phyloP scores from a whole-genome alignment of 805 yeast genomes.

The Diddensiella transvaalensis region DNA sequence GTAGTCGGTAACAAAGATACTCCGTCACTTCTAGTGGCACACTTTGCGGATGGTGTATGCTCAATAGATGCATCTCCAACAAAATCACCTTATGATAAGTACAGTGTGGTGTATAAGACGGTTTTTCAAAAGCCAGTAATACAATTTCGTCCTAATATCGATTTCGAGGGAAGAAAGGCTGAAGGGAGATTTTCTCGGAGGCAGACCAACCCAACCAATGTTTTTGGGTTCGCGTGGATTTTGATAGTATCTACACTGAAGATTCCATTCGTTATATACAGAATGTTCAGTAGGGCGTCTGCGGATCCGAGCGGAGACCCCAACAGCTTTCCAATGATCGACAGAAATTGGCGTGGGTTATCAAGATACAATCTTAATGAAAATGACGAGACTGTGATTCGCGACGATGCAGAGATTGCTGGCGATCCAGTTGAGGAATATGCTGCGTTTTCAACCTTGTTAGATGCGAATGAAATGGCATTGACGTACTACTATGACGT shows the following conservation, averaged over 20 bases:
- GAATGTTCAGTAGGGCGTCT: not conserved
- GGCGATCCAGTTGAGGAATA: constrained; percentile 57
- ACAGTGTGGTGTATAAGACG: constrained; percentile 44
- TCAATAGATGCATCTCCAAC: constrained; percentile 51
- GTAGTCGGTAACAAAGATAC: constrained; percentile 79
- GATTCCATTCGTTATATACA: not conserved
- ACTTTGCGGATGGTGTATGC: constrained; percentile 55
- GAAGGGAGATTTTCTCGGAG: not conserved
- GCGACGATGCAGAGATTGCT: constrained; percentile 21
- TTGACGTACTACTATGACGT: constrained; percentile 64
- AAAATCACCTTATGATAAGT: constrained; percentile 54
- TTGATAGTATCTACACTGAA: not conserved
- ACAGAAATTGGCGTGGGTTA: constrained; percentile 68
- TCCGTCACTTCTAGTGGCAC: constrained; percentile 63
- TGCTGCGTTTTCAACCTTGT: constrained; percentile 69
- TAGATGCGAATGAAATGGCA: constrained; percentile 57
- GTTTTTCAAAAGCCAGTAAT: constrained; percentile 52
- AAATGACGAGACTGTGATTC: constrained; percentile 33
- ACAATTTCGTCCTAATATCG: constrained; percentile 65
- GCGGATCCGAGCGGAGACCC: not conserved
- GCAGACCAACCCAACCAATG: not conserved
- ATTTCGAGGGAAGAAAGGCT: constrained; percentile 39
- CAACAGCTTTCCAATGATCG: not conserved
- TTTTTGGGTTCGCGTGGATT: not conserved
- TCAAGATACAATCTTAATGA: constrained; percentile 52